Conservation (phyloP, 352 stramenopile species). For the Globisporangium abappressorium region DNA sequence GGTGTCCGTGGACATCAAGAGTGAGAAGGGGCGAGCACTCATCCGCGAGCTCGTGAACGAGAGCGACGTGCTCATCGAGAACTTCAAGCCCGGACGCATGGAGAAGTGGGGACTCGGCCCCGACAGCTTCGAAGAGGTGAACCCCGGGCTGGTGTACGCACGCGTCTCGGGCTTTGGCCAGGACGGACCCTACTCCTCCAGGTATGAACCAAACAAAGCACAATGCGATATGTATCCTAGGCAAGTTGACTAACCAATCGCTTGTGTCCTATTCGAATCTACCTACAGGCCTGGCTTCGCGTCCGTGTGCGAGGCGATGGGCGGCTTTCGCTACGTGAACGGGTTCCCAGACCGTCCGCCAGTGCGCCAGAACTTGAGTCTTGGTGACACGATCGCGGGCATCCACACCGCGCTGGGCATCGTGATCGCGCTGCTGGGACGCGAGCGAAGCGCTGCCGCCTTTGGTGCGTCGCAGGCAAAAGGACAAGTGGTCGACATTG, state of each 20-base stretch:
- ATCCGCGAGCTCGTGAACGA: conserved; percentile 68
- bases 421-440: conserved; percentile 74
- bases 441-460: conserved; percentile 36
- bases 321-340: conserved; percentile 85
- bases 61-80: conserved; percentile 88
- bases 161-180: conserved; percentile 85
- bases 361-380: conserved; percentile 77
- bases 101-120: conserved; percentile 83
- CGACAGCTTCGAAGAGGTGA: conserved; percentile 64
- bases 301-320: conserved; percentile 86
- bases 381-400: conserved; percentile 81
- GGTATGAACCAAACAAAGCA: conserved; percentile 15
- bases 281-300: conserved; percentile 65
- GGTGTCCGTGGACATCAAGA: conserved; percentile 80
- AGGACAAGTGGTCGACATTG: conserved; percentile 80
- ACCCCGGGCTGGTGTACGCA: conserved; percentile 82
- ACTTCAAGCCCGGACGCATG: conserved; percentile 87
- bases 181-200: conserved; percentile 72
- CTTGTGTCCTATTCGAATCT: background rate
- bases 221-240: background rate
- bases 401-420: conserved; percentile 83
- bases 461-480: conserved; percentile 12
- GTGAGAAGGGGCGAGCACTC: conserved; percentile 53
- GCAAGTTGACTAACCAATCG: background rate
- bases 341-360: conserved; percentile 76